phyloP scores from a whole-genome alignment of 805 yeast species.

The Blastobotrys robertii region DNA sequence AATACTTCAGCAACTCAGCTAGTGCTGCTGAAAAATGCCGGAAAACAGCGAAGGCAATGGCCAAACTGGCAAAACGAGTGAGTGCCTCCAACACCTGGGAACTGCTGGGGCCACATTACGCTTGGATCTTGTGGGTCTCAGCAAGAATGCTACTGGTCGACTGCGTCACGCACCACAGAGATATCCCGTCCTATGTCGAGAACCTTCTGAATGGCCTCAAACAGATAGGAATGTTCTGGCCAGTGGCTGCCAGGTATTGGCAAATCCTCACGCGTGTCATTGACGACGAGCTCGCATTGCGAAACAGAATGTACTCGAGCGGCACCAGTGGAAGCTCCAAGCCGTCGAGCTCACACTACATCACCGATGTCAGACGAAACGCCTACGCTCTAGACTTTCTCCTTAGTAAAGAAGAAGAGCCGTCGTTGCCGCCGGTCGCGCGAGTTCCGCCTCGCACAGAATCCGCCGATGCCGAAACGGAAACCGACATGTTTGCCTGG shows the following conservation, averaged over 20 bases:
- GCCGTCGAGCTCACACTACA: slow-evolving; percentile 11
- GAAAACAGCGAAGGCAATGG: slow-evolving; percentile 14
- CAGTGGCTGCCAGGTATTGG: slow-evolving; percentile 19
- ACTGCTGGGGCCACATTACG: slow-evolving; percentile 22
- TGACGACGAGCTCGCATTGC: slow-evolving; percentile 18
- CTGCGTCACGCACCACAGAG: slow-evolving; percentile 14
- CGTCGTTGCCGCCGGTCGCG: slow-evolving; percentile 1
- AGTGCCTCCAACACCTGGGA: slow-evolving; percentile 7
- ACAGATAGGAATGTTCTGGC: slow-evolving; percentile 17
- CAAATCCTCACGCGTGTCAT: slow-evolving; percentile 16
- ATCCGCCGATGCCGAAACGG: slow-evolving; percentile 1
- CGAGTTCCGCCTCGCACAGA: slow-evolving; percentile 4
- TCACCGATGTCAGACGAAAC: slow-evolving; percentile 21
- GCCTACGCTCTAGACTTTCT: slow-evolving; percentile 22
- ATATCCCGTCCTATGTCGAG: slow-evolving; percentile 18
- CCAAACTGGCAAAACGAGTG: slow-evolving; percentile 12
- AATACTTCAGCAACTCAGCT: slow-evolving; percentile 15
- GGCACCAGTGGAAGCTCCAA: neutral
- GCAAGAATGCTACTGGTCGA: slow-evolving; percentile 20
- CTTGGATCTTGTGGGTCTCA: slow-evolving; percentile 21
- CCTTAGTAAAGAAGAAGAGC: slow-evolving; percentile 4
- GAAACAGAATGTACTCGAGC: slow-evolving; percentile 6
- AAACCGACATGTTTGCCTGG: slow-evolving; percentile 17
- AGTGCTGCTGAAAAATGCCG: slow-evolving; percentile 17
- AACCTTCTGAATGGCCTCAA: slow-evolving; percentile 12